phyloP scores from a whole-genome alignment of 768 basidiomycete species.

The Trametes sanguinea region DNA sequence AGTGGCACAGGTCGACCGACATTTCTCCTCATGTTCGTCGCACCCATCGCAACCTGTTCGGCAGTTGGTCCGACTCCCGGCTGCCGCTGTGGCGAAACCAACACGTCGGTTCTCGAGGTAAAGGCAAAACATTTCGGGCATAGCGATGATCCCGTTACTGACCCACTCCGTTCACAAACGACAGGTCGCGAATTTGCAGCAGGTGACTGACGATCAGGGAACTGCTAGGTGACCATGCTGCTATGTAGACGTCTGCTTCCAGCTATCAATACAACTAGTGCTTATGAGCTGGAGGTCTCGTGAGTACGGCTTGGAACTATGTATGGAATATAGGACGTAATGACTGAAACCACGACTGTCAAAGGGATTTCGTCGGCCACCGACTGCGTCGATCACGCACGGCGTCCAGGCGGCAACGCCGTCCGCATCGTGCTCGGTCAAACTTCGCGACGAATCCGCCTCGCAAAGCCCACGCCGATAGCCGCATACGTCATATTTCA shows the following conservation, averaged over 20 bases:
- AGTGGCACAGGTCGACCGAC: constrained; percentile 2
- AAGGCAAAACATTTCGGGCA: constrained; percentile 1
- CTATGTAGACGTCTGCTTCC: background rate
- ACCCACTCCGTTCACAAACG: background rate
- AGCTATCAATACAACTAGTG: background rate
- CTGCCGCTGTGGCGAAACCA: background rate
- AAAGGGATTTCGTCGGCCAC: background rate
- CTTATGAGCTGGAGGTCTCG: background rate
- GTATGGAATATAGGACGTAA: background rate
- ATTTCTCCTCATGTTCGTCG: background rate
- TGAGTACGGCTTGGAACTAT: background rate
- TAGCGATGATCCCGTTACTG: constrained; percentile 5
- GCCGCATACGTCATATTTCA: constrained; percentile 7
- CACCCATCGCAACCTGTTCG: constrained; percentile 1
- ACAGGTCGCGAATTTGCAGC: background rate
- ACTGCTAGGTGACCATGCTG: no score
- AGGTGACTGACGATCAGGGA: background rate
- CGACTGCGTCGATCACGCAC: background rate
- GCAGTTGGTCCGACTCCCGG: constrained; percentile 5
- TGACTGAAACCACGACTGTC: background rate
- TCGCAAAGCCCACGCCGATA: background rate
- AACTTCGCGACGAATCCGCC: background rate
- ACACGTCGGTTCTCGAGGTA: background rate
- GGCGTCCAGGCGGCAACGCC: background rate
- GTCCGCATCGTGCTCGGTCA: background rate